phyloP scores from a whole-genome alignment of 192 early-diverging fungal species.

The Kappamyces sp. region DNA sequence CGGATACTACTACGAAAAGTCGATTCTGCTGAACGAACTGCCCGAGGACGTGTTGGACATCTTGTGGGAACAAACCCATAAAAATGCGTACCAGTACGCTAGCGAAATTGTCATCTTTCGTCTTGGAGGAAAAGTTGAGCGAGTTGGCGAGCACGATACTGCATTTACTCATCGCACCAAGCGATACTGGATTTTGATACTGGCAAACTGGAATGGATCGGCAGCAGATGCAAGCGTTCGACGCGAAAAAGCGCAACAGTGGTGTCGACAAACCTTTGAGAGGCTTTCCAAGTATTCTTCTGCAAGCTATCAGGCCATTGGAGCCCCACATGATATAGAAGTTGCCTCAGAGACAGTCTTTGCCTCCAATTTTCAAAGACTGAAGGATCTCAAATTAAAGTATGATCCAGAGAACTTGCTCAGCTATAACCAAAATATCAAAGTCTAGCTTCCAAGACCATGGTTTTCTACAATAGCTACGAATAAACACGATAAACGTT shows the following conservation, averaged over 20 bases:
- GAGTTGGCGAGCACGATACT: neutral
- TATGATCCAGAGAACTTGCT: constrained; percentile 16
- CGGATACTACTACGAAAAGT: constrained; percentile 1
- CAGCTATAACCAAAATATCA: constrained; percentile 9
- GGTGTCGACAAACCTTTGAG: neutral
- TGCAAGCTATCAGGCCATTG: constrained; percentile 5
- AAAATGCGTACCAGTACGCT: neutral
- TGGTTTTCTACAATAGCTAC: too few relatives aligned
- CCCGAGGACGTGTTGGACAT: neutral
- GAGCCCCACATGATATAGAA: neutral
- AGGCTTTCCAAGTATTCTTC: too few relatives aligned
- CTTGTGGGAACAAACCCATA: neutral
- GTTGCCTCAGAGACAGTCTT: neutral
- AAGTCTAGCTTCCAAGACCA: neutral
- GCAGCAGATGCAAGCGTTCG: neutral
- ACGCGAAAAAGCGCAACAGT: neutral
- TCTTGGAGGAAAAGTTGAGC: neutral
- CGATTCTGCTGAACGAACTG: constrained; percentile 1
- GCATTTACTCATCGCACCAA: neutral
- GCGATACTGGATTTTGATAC: constrained; percentile 4
- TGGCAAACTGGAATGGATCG: neutral
- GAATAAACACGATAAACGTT: too few relatives aligned
- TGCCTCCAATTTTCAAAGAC: neutral
- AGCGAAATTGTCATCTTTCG: neutral
- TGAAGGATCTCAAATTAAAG: neutral